Base-by-base conservation (phyloP, 139 green algal genomes). In the Chlorella sp. region DNA sequence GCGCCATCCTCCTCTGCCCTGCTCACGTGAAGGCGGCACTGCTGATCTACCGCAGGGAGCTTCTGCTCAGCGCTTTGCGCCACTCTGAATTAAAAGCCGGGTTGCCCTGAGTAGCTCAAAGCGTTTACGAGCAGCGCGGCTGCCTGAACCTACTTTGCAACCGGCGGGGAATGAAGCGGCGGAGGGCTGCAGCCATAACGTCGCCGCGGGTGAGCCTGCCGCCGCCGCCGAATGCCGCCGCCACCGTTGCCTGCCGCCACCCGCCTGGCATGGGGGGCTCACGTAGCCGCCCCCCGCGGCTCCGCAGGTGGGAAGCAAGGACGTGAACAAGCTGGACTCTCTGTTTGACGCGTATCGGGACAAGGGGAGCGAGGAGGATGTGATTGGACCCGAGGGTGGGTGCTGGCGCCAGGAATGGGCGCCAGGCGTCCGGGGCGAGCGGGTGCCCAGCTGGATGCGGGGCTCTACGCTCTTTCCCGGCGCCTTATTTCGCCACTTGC, bases 351-450 rank as follows among this genome's bases (percentile, higher is more conserved):
- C 42, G 2, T 94, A 94, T 73, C 89, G 53, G 3, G 88, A 88
- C 14, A 30, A 85, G 57, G 79, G 82, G 34, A 18, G 66, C 36
- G 36, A 79, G 2, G 86, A 91, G 19, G 91, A 94, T 26, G 32
- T 64, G 11, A 93, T 95, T 24, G 91, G 91, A 11, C 93, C 93
- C 14, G 91, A 94, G 80, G 93, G 92, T 93, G 73, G 16, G 69
- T 40, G 40, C 79, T 42, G 71, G 61, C 64, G 32, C 14, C 85
- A 30, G 71, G 28, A 19, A 85, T 57, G 64, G 64, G 24, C 21
- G 11, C 11, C 64, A 28, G 64, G 64, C 64, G 7, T 9, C 11
- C 48, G 48, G 48, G 64, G 7, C 7, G 64, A 14, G 64, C 64
- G 64, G 64, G 64, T 71, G 64, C 48, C 5, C 48, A 57, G 48